These are phyloP conservation scores for Arachnomyces sp. DNA, from an alignment of 2,329 filamentous ascomycete genomes.

Conservation along the genomic window DNA sequence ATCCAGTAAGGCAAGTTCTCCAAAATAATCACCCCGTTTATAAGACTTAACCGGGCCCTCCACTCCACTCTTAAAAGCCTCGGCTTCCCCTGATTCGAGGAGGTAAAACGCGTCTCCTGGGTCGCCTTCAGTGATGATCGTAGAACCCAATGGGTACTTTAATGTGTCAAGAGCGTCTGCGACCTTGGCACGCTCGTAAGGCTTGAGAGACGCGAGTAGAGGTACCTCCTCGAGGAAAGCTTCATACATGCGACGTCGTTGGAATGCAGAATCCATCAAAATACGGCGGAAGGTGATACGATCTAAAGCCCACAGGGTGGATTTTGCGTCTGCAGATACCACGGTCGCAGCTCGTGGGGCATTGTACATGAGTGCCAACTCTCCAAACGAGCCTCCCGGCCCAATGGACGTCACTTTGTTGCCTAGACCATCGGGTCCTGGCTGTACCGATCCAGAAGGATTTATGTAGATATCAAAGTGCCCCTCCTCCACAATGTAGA, in stretches of 20 bases:
- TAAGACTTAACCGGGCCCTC: slow-evolving; percentile 69
- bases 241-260: slow-evolving; percentile 93
- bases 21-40: slow-evolving; percentile 91
- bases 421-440: slow-evolving; percentile 75
- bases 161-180: slow-evolving; percentile 89
- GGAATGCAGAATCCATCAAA: slow-evolving; percentile 95
- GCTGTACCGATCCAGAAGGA: slow-evolving; percentile 62
- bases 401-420: slow-evolving; percentile 72
- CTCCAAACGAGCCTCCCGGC: slow-evolving; percentile 87
- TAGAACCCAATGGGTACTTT: slow-evolving; percentile 70
- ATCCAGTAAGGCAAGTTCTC: slow-evolving; percentile 85
- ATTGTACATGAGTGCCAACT: slow-evolving; percentile 97
- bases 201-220: slow-evolving; percentile 69
- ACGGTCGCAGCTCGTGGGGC: slow-evolving; percentile 92
- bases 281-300: slow-evolving; percentile 95
- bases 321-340: slow-evolving; percentile 66
- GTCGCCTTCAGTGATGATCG: slow-evolving; percentile 86
- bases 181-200: slow-evolving; percentile 94
- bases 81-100: slow-evolving; percentile 76
- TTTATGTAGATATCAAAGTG: slow-evolving; percentile 90
- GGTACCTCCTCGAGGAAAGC: slow-evolving; percentile 92
- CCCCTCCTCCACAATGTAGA: slow-evolving; percentile 92
- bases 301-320: slow-evolving; percentile 88
- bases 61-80: slow-evolving; percentile 71
- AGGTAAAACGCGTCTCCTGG: slow-evolving; percentile 87